Percentiles rank a stretch among this genome's conserved stretches.
These are phyloP conservation scores for Myxozyma monticola DNA, from an alignment of 805 yeast species.

Conservation along the genomic window DNA sequence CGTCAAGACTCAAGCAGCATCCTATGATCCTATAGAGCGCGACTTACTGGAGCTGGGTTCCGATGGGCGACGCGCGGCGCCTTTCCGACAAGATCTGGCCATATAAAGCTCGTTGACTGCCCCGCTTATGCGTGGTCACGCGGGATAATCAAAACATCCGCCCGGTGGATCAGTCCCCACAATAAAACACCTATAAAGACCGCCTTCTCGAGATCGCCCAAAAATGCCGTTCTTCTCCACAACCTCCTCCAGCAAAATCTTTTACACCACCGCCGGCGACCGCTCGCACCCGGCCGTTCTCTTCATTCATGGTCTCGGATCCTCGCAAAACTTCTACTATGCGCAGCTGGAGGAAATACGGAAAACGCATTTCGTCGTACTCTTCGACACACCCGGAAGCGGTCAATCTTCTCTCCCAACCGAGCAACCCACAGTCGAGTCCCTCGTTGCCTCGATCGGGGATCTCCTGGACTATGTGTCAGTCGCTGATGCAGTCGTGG, in stretches of 20 bases:
- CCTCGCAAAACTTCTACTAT: slow-evolving; percentile 15
- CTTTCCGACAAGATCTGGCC: too few relatives aligned
- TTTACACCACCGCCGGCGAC: slow-evolving; percentile 6
- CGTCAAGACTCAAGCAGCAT: too few relatives aligned
- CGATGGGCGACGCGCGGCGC: too few relatives aligned
- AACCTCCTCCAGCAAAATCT: neutral
- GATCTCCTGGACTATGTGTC: neutral
- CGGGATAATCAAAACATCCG: too few relatives aligned
- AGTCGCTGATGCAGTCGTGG: slow-evolving; percentile 5
- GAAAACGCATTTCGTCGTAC: neutral
- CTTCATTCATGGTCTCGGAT: slow-evolving; percentile 12
- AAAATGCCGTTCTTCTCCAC: slow-evolving; percentile 3
- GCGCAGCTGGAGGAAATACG: slow-evolving; percentile 6
- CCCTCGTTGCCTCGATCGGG: neutral
- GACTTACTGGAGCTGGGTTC: too few relatives aligned
- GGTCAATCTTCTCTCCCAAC: slow-evolving; percentile 8
- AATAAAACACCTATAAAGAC: too few relatives aligned
- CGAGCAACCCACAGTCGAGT: neutral
- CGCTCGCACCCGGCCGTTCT: slow-evolving; percentile 1
- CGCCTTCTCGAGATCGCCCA: too few relatives aligned
- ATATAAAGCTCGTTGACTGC: too few relatives aligned
- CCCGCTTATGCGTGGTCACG: too few relatives aligned
- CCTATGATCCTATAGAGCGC: too few relatives aligned
- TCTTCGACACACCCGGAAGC: slow-evolving; percentile 12
- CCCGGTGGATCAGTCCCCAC: too few relatives aligned